phyloP scores from a whole-genome alignment of 257 asterid species.

The Handroanthus guayacan region DNA sequence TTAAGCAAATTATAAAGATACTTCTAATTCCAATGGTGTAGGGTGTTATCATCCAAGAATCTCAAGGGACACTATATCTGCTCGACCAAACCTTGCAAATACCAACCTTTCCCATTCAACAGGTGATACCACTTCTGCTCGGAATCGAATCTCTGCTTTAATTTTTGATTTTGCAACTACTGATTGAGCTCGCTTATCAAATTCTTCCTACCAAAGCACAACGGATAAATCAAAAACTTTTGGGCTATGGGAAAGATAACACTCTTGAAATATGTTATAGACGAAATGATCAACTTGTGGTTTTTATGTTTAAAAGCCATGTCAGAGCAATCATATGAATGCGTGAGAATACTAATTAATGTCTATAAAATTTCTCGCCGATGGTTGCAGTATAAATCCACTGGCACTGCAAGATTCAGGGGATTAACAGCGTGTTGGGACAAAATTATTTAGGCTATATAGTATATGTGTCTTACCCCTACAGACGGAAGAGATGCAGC shows the following conservation, averaged over 20 bases:
- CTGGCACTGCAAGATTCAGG: not conserved
- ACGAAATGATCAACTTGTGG: not conserved
- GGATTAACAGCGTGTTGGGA: not conserved
- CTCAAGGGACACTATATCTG: conserved; percentile 1
- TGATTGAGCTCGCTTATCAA: conserved; percentile 79
- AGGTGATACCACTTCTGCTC: conserved; percentile 86
- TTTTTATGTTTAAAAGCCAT: conserved; percentile 3
- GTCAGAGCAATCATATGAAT: not conserved
- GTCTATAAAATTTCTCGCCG: not conserved
- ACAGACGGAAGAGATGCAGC: conserved; percentile 86
- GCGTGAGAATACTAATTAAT: conserved; percentile 1
- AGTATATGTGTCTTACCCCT: conserved; percentile 62
- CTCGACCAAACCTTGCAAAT: conserved; percentile 9
- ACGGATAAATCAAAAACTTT: conserved; percentile 24
- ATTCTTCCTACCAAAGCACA: conserved; percentile 74
- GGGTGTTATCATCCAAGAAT: conserved; percentile 4
- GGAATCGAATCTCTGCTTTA: conserved; percentile 92
- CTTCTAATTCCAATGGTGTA: conserved; percentile 31
- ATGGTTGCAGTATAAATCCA: conserved; percentile 4
- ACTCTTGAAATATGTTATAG: not conserved
- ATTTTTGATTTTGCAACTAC: conserved; percentile 83
- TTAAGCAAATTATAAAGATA: not conserved
- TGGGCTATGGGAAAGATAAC: not conserved
- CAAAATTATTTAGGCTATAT: not conserved
- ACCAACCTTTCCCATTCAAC: conserved; percentile 94